These are phyloP conservation scores for Scenedesmus sp. DNA, from an alignment of 163 green algal species.

Conservation along the genomic window DNA sequence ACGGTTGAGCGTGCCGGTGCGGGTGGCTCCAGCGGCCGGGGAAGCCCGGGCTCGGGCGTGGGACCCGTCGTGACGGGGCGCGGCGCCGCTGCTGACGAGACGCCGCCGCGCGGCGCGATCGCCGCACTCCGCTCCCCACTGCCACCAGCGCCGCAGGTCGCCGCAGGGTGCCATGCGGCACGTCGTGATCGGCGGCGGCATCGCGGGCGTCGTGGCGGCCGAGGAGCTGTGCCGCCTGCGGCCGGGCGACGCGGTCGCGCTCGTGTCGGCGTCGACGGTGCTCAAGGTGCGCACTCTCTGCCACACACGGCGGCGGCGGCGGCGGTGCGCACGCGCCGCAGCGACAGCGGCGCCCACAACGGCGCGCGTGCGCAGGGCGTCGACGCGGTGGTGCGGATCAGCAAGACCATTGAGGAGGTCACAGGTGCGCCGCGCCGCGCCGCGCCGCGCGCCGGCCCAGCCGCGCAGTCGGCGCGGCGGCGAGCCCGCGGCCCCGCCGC, in stretches of 20 bases:
- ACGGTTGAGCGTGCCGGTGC: not conserved
- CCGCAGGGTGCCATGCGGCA: conserved; percentile 7
- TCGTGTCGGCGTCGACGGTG: conserved; percentile 37
- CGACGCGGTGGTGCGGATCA: conserved; percentile 58
- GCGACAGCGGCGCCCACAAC: too few relatives aligned
- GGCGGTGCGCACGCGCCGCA: too few relatives aligned
- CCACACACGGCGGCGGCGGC: too few relatives aligned
- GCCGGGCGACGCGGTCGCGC: conserved; percentile 6
- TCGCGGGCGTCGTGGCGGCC: conserved; percentile 59
- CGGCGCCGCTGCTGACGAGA: too few relatives aligned
- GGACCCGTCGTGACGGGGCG: not conserved
- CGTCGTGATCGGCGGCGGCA: conserved; percentile 60
- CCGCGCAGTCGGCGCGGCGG: too few relatives aligned
- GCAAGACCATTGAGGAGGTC: conserved; percentile 69
- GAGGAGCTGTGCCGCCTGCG: conserved; percentile 47
- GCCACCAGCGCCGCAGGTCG: too few relatives aligned
- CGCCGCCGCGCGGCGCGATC: too few relatives aligned
- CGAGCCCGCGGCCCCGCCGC: too few relatives aligned
- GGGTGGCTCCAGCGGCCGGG: not conserved
- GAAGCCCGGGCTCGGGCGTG: not conserved
- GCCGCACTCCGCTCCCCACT: too few relatives aligned
- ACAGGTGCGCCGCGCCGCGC: conserved; percentile 45
- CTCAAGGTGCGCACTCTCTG: conserved; percentile 51
- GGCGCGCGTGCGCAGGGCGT: conserved; percentile 76
- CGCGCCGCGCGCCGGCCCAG: too few relatives aligned